Evolutionary conservation across 2,329 filamentous ascomycete genomes (phyloP), one percentile per base, ranked within the genome.

Genomic region (Ophiocordyceps sinensis): DNA sequence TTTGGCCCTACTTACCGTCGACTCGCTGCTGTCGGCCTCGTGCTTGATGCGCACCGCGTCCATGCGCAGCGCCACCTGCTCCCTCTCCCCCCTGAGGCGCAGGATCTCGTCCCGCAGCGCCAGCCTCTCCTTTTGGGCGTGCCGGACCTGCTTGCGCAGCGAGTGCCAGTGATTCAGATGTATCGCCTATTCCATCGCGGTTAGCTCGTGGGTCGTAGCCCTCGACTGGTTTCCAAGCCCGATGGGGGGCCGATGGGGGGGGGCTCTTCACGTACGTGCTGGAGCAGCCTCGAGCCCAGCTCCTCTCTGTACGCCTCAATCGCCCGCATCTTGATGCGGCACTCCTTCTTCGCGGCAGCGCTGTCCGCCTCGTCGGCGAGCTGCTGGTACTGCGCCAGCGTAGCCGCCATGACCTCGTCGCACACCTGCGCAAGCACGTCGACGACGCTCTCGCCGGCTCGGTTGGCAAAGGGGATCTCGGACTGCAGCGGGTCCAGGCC

Each of bases 361-460:
- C 71, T 65, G 21, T 67, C 64, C 2, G 64, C 65, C 4, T 49
- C 53, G 1, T 43, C 41, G 5, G 51, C 39, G 10, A 64, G 58
- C 28, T 70, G 64, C 36, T 67, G 59, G 2, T 77, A 54, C 38
- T 66, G 66, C 1, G 60, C 59, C 28, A 79, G 53, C 13, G 64
- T 69, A 3, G 64, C 58, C n/a, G 64, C 65, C 17, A 79, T 62
- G 28, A 79, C 65, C 50, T 81, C 76, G 29, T 76, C 68, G 51
- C 73, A 80, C 13, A 79, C 65, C 46, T 78, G 70, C 6, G 70
- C 64, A 31, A 82, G 62, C 2, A 81, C 76, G 48, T 82, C 77
- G 3, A 81, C 63, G 0, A 72, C 66, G 38, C 75, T 82, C 47
- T 79, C 75, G 37, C 73, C 73, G 19, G 62, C 58, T 14, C 68